These are phyloP conservation scores for Cardamine chenopodiifolia DNA, from an alignment of 345 rosid genomes.

Conservation along the genomic window DNA sequence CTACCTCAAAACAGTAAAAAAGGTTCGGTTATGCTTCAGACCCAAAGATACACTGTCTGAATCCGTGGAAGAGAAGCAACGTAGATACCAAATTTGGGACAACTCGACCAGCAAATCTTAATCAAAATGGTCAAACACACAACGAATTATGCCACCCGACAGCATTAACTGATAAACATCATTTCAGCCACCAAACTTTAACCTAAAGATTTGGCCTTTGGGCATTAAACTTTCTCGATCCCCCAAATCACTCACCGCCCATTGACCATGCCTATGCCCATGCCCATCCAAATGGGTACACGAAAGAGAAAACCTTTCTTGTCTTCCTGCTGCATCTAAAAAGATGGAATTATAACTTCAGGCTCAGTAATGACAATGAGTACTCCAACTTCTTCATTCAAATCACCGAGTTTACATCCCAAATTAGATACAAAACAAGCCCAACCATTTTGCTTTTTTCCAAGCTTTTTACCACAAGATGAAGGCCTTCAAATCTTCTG, in stretches of 20 bases:
- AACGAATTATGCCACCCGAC: slow-evolving; percentile 21
- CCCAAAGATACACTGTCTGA: slow-evolving; percentile 25
- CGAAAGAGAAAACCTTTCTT: slow-evolving; percentile 23
- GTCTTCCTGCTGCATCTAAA: slow-evolving; percentile 23
- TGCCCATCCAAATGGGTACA: slow-evolving; percentile 2
- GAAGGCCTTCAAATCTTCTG: slow-evolving; percentile 3
- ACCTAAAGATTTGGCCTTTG: slow-evolving; percentile 39
- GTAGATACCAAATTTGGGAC: slow-evolving; percentile 29
- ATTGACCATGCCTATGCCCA: slow-evolving; percentile 16
- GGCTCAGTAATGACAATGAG: slow-evolving; percentile 1
- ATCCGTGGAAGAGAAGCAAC: slow-evolving; percentile 40
- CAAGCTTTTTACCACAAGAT: background rate
- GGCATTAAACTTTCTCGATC: slow-evolving; percentile 11
- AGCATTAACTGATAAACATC: slow-evolving; percentile 26
- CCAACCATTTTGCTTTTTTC: background rate
- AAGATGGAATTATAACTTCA: background rate
- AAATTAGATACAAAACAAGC: background rate
- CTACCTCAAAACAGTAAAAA: slow-evolving; percentile 20
- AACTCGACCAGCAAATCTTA: slow-evolving; percentile 23
- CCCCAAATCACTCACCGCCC: slow-evolving; percentile 23
- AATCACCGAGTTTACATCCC: background rate
- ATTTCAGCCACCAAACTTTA: slow-evolving; percentile 38
- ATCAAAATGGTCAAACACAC: slow-evolving; percentile 35
- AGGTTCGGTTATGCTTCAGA: slow-evolving; percentile 14
- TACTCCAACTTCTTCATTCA: slow-evolving; percentile 11